Percentiles rank a stretch among this genome's conserved stretches.
Evolutionary conservation across 306 rosid genomes (phyloP).

Genomic region (Ziziphus jujuba): DNA sequence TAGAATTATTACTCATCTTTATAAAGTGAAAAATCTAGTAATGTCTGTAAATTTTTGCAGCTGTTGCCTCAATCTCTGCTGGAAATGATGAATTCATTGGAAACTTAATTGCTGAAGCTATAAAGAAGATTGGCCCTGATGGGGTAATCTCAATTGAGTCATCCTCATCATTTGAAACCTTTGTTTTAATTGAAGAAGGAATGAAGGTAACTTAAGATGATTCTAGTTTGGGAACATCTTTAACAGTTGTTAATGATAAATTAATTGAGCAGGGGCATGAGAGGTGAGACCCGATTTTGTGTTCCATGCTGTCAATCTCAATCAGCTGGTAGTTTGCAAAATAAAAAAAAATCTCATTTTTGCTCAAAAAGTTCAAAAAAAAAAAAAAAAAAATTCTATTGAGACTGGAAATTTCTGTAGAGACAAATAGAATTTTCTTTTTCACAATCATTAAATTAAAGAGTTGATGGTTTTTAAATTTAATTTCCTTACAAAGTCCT

Average conservation of each 20-base stretch:
- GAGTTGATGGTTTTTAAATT: slow-evolving; percentile 5
- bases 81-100: slow-evolving; percentile 91
- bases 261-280: neutral
- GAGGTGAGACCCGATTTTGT: neutral
- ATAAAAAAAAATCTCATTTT: neutral
- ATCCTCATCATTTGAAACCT: slow-evolving; percentile 80
- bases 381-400: no score
- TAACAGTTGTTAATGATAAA: neutral
- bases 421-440: neutral
- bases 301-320: neutral
- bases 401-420: neutral
- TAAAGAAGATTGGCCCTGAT: slow-evolving; percentile 87
- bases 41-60: slow-evolving; percentile 43
- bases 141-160: slow-evolving; percentile 85
- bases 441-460: no score
- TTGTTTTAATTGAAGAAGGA: slow-evolving; percentile 85
- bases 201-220: slow-evolving; percentile 62
- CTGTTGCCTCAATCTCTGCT: slow-evolving; percentile 87
- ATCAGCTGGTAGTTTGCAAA: neutral
- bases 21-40: slow-evolving; percentile 16
- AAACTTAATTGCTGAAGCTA: slow-evolving; percentile 79
- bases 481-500: neutral
- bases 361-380: neutral
- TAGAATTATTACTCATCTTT: neutral
- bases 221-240: neutral